These are phyloP conservation scores for Debaryomyces sp. DNA, from an alignment of 1,139 yeast genomes.

Conservation along the genomic window DNA sequence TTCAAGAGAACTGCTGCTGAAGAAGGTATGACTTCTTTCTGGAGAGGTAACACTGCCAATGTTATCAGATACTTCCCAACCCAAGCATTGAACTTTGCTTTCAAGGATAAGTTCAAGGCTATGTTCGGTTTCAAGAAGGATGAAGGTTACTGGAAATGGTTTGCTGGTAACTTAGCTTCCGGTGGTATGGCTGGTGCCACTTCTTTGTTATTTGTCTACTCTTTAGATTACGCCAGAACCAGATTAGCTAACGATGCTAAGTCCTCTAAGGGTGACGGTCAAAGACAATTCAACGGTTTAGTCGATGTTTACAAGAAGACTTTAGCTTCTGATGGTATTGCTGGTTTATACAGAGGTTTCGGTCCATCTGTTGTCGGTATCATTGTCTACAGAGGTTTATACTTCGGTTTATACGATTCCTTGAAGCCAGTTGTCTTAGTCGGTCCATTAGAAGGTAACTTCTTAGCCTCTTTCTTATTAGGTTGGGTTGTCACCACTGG, in stretches of 20 bases:
- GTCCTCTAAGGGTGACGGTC: constrained; percentile 51
- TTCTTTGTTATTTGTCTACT: constrained; percentile 56
- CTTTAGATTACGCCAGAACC: constrained; percentile 58
- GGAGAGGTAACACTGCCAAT: constrained; percentile 62
- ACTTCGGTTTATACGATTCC: constrained; percentile 58
- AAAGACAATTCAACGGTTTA: constrained; percentile 57
- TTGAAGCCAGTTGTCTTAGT: constrained; percentile 56
- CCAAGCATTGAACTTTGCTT: constrained; percentile 57
- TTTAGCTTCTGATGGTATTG: constrained; percentile 57
- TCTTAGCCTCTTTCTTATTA: constrained; percentile 56
- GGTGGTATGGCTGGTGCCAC: constrained; percentile 62
- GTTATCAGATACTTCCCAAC: constrained; percentile 60
- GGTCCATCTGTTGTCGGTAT: constrained; percentile 58
- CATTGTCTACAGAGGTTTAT: constrained; percentile 58
- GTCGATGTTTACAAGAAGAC: constrained; percentile 57
- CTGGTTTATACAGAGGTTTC: constrained; percentile 62
- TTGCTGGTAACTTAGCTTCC: constrained; percentile 58
- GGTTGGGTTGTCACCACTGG: constrained; percentile 60
- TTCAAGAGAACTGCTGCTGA: constrained; percentile 57
- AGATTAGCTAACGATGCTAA: constrained; percentile 60
- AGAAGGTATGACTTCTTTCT: constrained; percentile 54
- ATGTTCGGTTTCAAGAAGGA: constrained; percentile 57
- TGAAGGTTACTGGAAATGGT: constrained; percentile 53
- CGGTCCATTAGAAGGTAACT: constrained; percentile 59
- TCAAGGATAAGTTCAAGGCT: constrained; percentile 55